A percentile compares a stretch with the other conserved stretches of the same genome.
Evolutionary conservation across 2,329 filamentous ascomycete genomes (phyloP).

Genomic region (Talaromyces amestolkiae): DNA sequence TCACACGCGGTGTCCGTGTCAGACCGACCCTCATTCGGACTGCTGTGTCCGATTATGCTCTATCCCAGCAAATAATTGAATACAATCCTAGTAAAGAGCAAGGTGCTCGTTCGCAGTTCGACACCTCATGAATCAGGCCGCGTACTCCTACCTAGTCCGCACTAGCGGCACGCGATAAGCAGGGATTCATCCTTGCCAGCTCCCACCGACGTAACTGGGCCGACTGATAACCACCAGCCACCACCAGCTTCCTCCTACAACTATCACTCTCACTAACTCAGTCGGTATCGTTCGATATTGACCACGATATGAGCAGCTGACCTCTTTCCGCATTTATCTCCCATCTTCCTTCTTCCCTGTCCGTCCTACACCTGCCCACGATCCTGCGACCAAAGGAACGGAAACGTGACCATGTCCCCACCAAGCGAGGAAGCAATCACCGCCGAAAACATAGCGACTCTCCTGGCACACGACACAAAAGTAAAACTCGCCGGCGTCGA

Average conservation of each 20-base stretch:
- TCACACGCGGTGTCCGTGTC: not conserved
- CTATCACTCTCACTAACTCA: not conserved
- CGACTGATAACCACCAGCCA: not conserved
- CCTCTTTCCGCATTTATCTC: not conserved
- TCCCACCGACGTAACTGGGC: constrained; percentile 2
- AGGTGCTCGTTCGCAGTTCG: not conserved
- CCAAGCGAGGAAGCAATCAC: constrained; percentile 42
- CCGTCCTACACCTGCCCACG: not conserved
- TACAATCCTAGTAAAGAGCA: not conserved
- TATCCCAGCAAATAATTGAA: not conserved
- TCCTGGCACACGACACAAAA: constrained; percentile 69
- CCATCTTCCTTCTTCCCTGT: not conserved
- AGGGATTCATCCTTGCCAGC: not conserved
- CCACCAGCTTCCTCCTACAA: not conserved
- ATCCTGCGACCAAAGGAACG: not conserved
- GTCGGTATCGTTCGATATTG: not conserved
- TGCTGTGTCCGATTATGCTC: not conserved
- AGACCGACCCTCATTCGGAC: no score
- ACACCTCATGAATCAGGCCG: not conserved
- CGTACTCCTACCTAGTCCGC: not conserved
- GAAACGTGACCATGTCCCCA: constrained; percentile 9
- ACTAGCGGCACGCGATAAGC: not conserved
- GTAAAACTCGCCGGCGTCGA: constrained; percentile 88
- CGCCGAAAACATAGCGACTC: constrained; percentile 60
- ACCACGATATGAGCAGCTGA: not conserved